phyloP scores from a whole-genome alignment of 176 grass and related monocot genomes.

The Bonia amplexicaulis region DNA sequence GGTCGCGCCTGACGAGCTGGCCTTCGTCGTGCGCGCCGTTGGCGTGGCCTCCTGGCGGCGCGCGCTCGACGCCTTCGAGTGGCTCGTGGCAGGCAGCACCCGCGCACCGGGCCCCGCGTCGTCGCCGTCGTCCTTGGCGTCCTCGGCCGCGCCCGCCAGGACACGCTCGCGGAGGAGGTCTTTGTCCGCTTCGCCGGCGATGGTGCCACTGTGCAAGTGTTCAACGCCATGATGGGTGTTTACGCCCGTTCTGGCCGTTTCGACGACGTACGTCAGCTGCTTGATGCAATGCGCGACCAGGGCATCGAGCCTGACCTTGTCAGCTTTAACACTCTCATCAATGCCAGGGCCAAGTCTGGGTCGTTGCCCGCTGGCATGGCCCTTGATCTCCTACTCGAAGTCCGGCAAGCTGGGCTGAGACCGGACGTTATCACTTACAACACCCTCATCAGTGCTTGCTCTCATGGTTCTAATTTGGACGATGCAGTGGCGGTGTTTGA shows the following conservation, averaged over 20 bases:
- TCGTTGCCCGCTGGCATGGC: conserved; percentile 48
- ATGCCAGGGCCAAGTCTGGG: conserved; percentile 73
- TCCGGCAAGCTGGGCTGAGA: conserved; percentile 61
- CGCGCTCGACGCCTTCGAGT: conserved; percentile 85
- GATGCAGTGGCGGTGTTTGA: conserved; percentile 64
- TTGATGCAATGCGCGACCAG: conserved; percentile 55
- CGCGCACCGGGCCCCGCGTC: conserved; percentile 52
- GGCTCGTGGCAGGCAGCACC: conserved; percentile 49
- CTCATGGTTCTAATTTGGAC: conserved; percentile 56
- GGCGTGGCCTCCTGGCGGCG: conserved; percentile 65
- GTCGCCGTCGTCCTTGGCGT: conserved; percentile 68
- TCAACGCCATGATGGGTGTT: conserved; percentile 94
- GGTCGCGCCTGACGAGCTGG: conserved; percentile 55
- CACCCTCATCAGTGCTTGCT: conserved; percentile 81
- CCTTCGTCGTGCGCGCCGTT: conserved; percentile 61
- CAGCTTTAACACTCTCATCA: conserved; percentile 92
- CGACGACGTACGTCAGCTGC: conserved; percentile 54
- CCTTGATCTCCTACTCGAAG: conserved; percentile 61
- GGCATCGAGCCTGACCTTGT: conserved; percentile 90
- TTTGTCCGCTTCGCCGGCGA: conserved; percentile 57
- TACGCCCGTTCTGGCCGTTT: conserved; percentile 67
- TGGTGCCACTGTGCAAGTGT: conserved; percentile 69
- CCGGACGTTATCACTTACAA: conserved; percentile 92
- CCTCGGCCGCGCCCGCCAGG: conserved; percentile 78
- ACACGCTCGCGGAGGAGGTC: conserved; percentile 60